These are phyloP conservation scores for Ophiostoma quercus DNA, from an alignment of 2,329 filamentous ascomycete genomes.

Conservation along the genomic window DNA sequence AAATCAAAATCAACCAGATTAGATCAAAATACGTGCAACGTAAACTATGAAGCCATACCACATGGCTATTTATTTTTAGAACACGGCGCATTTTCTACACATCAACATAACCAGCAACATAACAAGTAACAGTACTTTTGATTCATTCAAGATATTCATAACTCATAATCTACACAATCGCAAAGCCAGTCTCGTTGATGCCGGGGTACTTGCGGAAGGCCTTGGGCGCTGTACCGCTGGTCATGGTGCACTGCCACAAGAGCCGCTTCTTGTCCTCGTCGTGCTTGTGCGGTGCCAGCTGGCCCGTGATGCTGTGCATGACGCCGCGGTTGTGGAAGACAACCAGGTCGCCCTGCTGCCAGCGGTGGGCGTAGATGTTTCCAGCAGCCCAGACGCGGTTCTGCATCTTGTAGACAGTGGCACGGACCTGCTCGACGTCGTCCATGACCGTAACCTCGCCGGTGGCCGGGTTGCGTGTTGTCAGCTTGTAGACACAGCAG, in stretches of 20 bases:
- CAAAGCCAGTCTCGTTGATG: conserved; percentile 26
- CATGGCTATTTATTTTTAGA: background rate
- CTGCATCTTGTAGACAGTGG: conserved; percentile 22
- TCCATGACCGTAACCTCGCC: conserved; percentile 20
- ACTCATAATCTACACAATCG: background rate
- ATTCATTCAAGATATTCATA: background rate
- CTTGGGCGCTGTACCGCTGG: conserved; percentile 24
- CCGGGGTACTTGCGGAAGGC: conserved; percentile 22
- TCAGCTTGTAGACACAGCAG: conserved; percentile 25
- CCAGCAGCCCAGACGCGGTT: conserved; percentile 43
- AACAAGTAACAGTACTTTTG: background rate
- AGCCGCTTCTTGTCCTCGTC: conserved; percentile 62
- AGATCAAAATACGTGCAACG: background rate
- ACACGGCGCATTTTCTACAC: background rate
- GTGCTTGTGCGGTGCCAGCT: conserved; percentile 46
- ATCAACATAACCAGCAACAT: background rate
- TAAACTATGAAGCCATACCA: background rate
- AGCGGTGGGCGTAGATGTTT: conserved; percentile 68
- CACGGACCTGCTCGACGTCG: conserved; percentile 27
- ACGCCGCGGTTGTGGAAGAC: conserved; percentile 74
- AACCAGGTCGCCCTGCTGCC: conserved; percentile 70
- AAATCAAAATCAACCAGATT: too few relatives aligned
- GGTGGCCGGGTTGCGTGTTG: conserved; percentile 20
- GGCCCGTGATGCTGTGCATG: conserved; percentile 69
- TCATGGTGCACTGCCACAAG: conserved; percentile 71